Base-by-base conservation (phyloP, 163 green algal species). In the Scenedesmus sp. region DNA sequence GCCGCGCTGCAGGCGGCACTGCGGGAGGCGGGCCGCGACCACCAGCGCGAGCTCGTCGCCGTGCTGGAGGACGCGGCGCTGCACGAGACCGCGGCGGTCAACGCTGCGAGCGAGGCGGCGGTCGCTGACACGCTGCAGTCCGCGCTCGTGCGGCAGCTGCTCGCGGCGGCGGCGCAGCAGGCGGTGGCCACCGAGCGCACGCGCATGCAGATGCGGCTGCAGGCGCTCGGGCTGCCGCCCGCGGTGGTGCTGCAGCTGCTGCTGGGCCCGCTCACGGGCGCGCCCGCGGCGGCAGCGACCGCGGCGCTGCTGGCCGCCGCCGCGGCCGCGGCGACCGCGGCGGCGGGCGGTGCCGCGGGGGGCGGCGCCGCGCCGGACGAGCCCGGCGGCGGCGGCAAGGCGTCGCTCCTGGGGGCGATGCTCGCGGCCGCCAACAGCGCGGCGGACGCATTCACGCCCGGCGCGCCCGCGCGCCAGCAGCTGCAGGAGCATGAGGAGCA, bases 1-100 rank as follows among this genome's bases (percentile, higher is more conserved):
- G 71, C 20, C 4, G 28, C 26, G 4, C 22, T 72, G 15, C 42
- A 80, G 26, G 28, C 11, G 3, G 26, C 50, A 58, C 58, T 80
- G 29, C 15, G 26, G 15, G 53, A 44, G 45, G 44, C 63, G n/a
- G n/a, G 24, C 2, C 29, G 9, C 0, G 13, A 13, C 5, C 71
- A 80, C 71, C 71, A 80, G 34, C 71, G 71, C 28, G 29, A 80
- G 71, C 71, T 80, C 1, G 56, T 45, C 42, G 44, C 36, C 6
- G 45, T 80, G 13, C 58, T 80, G 9, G 71, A 80, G 47, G 71
- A 80, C 28, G 71, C 71, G 7, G 71, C 71, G 11, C 33, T 45
- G 5, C 71, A 80, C 45, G 71, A 80, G 47, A 58, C 71, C 31
- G 58, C 45, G 20, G 71, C 71, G 44, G 71, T 80, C 0, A 4